These are phyloP conservation scores for Chrysochromulina parva DNA, from an alignment of 78 protist species.

Conservation along the genomic window DNA sequence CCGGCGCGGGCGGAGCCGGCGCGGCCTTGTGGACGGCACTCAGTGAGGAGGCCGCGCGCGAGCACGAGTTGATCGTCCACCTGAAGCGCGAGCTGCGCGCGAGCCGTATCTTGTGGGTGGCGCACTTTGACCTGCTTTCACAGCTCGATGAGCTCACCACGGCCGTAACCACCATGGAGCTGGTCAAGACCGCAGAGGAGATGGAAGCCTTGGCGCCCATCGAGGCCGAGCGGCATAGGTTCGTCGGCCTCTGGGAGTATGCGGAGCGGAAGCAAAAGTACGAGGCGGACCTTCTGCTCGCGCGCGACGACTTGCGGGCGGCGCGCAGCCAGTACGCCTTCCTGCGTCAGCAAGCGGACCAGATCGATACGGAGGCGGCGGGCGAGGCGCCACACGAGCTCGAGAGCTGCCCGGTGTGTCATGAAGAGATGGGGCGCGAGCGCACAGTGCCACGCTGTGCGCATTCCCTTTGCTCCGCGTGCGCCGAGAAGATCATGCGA, in stretches of 20 bases:
- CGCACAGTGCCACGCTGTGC: background rate
- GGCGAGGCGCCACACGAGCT: background rate
- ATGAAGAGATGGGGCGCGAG: background rate
- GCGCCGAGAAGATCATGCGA: background rate
- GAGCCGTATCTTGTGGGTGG: background rate
- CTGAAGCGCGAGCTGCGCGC: background rate
- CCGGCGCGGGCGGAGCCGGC: background rate
- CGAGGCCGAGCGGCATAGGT: background rate
- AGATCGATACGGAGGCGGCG: background rate
- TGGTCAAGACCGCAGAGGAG: background rate
- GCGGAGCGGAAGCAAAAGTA: background rate
- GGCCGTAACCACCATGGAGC: background rate
- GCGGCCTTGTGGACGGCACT: background rate
- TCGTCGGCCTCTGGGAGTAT: background rate
- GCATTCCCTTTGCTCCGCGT: constrained; percentile 1
- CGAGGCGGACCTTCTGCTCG: background rate
- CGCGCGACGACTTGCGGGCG: background rate
- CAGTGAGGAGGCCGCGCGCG: background rate
- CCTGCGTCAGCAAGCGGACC: background rate
- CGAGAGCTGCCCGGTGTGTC: background rate
- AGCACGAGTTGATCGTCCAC: background rate
- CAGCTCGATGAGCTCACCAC: background rate
- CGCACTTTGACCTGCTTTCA: background rate
- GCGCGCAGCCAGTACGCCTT: background rate
- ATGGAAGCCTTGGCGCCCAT: background rate